A percentile compares a stretch with the other conserved stretches of the same genome.
Conservation (phyloP, 1,284 basidiomycete species). For the Lentinula novae-zelandiae region DNA sequence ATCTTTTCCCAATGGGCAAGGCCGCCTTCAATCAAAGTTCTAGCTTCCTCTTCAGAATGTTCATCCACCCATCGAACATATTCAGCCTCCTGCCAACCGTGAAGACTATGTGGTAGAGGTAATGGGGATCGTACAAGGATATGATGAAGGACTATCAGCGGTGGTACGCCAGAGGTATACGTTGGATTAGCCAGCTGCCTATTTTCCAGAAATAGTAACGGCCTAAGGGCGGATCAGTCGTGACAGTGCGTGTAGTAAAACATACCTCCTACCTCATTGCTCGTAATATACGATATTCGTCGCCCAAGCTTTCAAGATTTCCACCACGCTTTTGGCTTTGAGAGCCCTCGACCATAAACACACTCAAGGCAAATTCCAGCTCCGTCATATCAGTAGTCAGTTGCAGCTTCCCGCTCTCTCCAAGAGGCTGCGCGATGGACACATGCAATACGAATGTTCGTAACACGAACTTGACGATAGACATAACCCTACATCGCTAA, state of each 20-base stretch:
- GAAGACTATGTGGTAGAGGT: slow-evolving; percentile 79
- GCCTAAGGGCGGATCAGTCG: slow-evolving; percentile 41
- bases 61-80: slow-evolving; percentile 88
- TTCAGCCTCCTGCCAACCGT: slow-evolving; percentile 91
- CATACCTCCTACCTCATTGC: slow-evolving; percentile 63
- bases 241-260: background rate
- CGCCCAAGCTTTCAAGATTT: slow-evolving; percentile 68
- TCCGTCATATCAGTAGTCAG: slow-evolving; percentile 94
- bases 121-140: slow-evolving; percentile 88
- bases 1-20: slow-evolving; percentile 72
- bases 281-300: slow-evolving; percentile 76
- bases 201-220: slow-evolving; percentile 84
- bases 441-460: slow-evolving; percentile 86
- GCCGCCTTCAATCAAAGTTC: slow-evolving; percentile 68
- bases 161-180: slow-evolving; percentile 71
- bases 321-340: slow-evolving; percentile 55
- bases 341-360: slow-evolving; percentile 62
- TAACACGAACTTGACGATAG: slow-evolving; percentile 73
- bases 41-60: slow-evolving; percentile 68
- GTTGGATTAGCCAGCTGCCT: slow-evolving; percentile 58
- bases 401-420: slow-evolving; percentile 88
- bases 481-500: slow-evolving; percentile 51
- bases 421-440: slow-evolving; percentile 82
- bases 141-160: slow-evolving; percentile 86
- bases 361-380: slow-evolving; percentile 85